Conservation (phyloP, 495 filamentous ascomycete species). For the Neurospora sp. region DNA sequence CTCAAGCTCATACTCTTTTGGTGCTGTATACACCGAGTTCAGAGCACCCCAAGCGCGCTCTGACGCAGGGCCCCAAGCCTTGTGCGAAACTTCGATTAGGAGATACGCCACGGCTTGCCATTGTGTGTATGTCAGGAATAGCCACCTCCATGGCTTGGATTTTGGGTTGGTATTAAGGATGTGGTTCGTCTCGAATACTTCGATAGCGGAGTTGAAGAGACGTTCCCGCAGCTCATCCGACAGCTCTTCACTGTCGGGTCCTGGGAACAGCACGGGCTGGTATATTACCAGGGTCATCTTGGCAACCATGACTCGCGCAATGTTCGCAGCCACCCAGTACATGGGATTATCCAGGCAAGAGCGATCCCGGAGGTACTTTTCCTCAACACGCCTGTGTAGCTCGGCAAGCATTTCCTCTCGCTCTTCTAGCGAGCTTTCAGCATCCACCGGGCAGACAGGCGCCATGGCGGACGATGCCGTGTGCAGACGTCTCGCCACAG, state of each 20-base stretch:
- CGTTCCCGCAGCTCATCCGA: constrained; percentile 55
- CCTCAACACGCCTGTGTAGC: constrained; percentile 53
- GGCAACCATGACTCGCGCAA: constrained; percentile 56
- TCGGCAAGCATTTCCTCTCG: constrained; percentile 54
- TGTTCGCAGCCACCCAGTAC: constrained; percentile 59
- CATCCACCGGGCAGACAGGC: constrained; percentile 15
- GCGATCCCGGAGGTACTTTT: constrained; percentile 53
- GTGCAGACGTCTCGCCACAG: constrained; percentile 31
- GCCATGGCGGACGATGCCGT: constrained; percentile 25
- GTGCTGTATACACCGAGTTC: constrained; percentile 48
- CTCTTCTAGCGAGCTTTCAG: constrained; percentile 39
- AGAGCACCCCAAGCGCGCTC: constrained; percentile 78
- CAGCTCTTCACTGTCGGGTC: constrained; percentile 30
- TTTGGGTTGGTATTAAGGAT: constrained; percentile 50
- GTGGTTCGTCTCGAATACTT: constrained; percentile 65
- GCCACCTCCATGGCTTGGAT: constrained; percentile 65
- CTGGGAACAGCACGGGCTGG: constrained; percentile 39
- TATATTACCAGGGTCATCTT: constrained; percentile 46
- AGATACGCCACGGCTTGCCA: constrained; percentile 73
- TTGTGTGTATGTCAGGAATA: constrained; percentile 71
- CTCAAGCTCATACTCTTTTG: constrained; percentile 39
- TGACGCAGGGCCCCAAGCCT: constrained; percentile 53
- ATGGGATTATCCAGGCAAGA: constrained; percentile 49
- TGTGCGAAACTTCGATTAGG: constrained; percentile 66
- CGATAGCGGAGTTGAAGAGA: constrained; percentile 63